These are phyloP conservation scores for Termitomyces eurrhizus DNA, from an alignment of 768 basidiomycete genomes.

Conservation along the genomic window DNA sequence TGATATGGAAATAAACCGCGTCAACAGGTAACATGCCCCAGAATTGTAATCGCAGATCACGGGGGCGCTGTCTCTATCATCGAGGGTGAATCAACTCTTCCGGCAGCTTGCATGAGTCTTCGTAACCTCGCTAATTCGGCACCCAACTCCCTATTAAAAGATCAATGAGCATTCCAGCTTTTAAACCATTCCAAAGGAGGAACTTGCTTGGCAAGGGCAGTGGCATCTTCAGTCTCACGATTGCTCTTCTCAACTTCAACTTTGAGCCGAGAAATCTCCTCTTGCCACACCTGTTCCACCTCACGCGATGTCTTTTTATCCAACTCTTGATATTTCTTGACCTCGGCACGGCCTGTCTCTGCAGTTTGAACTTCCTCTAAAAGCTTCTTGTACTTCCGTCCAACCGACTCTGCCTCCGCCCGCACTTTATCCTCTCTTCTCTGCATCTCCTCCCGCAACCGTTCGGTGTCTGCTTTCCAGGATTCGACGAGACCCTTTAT, in stretches of 20 bases:
- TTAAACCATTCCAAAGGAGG: slow-evolving; percentile 2
- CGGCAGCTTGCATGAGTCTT: slow-evolving; percentile 65
- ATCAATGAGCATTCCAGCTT: neutral
- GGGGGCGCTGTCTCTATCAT: slow-evolving; percentile 11
- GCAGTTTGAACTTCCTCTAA: slow-evolving; percentile 58
- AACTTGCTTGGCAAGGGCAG: slow-evolving; percentile 59
- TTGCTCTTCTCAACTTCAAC: slow-evolving; percentile 49
- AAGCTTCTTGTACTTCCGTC: slow-evolving; percentile 65
- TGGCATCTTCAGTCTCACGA: slow-evolving; percentile 53
- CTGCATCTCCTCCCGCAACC: slow-evolving; percentile 68
- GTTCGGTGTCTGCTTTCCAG: slow-evolving; percentile 72
- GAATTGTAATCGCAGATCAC: slow-evolving; percentile 1
- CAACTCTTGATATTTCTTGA: slow-evolving; percentile 49
- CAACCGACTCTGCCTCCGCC: slow-evolving; percentile 62
- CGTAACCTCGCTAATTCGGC: slow-evolving; percentile 65
- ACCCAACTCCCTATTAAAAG: slow-evolving; percentile 44
- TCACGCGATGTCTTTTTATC: slow-evolving; percentile 47
- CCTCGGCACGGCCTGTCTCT: slow-evolving; percentile 40
- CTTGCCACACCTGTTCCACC: slow-evolving; percentile 57
- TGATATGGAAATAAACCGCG: neutral
- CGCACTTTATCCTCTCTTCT: slow-evolving; percentile 68
- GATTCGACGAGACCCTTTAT: slow-evolving; percentile 67
- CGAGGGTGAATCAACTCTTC: slow-evolving; percentile 21
- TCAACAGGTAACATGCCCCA: neutral
- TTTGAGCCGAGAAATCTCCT: slow-evolving; percentile 53